Percentiles rank a stretch among this genome's conserved stretches.
phyloP scores from a whole-genome alignment of 1,284 basidiomycete genomes.

The Pyrrhoderma noxium region DNA sequence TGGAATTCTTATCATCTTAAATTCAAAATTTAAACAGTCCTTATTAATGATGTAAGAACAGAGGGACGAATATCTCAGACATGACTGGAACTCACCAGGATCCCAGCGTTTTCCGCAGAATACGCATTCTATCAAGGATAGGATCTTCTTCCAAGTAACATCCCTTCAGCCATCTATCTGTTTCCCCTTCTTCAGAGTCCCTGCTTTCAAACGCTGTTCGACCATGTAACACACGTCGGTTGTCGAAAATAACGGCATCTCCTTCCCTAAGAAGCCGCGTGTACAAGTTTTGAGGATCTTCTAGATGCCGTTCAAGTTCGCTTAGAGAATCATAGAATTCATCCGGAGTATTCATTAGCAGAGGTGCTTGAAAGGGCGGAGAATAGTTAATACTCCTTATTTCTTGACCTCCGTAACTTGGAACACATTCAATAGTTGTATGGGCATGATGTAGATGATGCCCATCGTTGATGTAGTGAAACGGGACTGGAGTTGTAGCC shows the following conservation, averaged over 20 bases:
- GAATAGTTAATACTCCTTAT: slow-evolving; percentile 82
- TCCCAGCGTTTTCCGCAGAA: slow-evolving; percentile 19
- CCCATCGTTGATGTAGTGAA: slow-evolving; percentile 89
- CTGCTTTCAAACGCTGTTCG: slow-evolving; percentile 61
- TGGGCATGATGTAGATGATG: slow-evolving; percentile 81
- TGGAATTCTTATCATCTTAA: no score
- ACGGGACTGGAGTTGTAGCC: slow-evolving; percentile 60
- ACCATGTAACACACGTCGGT: slow-evolving; percentile 87
- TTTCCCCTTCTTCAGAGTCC: slow-evolving; percentile 35
- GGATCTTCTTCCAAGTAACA: slow-evolving; percentile 81
- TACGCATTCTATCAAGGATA: slow-evolving; percentile 53
- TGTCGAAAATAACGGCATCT: slow-evolving; percentile 90
- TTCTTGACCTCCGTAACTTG: neutral
- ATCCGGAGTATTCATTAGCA: slow-evolving; percentile 43
- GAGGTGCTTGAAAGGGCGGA: slow-evolving; percentile 90
- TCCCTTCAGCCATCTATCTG: slow-evolving; percentile 77
- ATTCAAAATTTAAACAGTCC: no score
- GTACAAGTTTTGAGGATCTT: slow-evolving; percentile 48
- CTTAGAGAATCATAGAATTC: slow-evolving; percentile 62
- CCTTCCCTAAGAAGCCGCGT: slow-evolving; percentile 74
- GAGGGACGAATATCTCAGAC: no score
- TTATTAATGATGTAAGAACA: no score
- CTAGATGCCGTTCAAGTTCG: slow-evolving; percentile 56
- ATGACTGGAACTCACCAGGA: no score
- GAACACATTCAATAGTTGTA: slow-evolving; percentile 66